These are phyloP conservation scores for Conticribra guillardii DNA, from an alignment of 108 stramenopile genomes.

Conservation along the genomic window DNA sequence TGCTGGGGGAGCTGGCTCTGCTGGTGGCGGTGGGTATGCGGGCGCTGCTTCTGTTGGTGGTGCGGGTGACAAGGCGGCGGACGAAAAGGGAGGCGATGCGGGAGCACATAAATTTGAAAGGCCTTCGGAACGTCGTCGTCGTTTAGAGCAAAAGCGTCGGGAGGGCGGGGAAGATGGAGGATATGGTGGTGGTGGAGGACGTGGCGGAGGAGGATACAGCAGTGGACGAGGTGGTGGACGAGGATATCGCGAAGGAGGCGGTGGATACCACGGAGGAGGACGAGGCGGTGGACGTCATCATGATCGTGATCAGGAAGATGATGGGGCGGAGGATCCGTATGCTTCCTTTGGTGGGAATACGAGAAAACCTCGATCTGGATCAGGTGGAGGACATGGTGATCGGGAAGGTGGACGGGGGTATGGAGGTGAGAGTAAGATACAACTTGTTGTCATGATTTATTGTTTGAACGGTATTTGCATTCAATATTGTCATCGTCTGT, in stretches of 20 bases:
- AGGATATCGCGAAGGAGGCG: background rate
- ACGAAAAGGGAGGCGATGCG: conserved; percentile 3
- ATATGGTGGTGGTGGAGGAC: conserved; percentile 12
- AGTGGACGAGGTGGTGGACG: conserved; percentile 6
- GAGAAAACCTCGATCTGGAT: too few species aligned
- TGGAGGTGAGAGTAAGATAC: conserved; percentile 7
- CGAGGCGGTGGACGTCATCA: conserved; percentile 21
- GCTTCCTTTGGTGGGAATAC: conserved; percentile 31
- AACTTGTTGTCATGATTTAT: too few species aligned
- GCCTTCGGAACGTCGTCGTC: conserved; percentile 46
- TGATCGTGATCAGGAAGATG: conserved; percentile 12
- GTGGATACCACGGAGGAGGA: background rate
- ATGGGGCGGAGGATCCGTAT: conserved; percentile 25
- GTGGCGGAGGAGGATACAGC: conserved; percentile 1
- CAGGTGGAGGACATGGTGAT: conserved; percentile 1
- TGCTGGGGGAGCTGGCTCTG: background rate
- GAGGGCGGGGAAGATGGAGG: conserved; percentile 21
- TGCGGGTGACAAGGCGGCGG: conserved; percentile 4
- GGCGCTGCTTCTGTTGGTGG: conserved; percentile 4
- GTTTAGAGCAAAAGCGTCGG: conserved; percentile 43
- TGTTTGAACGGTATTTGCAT: too few species aligned
- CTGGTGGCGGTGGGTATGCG: conserved; percentile 5
- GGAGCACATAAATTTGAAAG: conserved; percentile 39
- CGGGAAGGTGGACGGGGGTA: conserved; percentile 11
- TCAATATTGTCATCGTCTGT: too few species aligned